phyloP scores from a whole-genome alignment of 441 rosid species.

The Corymbia citriodora region DNA sequence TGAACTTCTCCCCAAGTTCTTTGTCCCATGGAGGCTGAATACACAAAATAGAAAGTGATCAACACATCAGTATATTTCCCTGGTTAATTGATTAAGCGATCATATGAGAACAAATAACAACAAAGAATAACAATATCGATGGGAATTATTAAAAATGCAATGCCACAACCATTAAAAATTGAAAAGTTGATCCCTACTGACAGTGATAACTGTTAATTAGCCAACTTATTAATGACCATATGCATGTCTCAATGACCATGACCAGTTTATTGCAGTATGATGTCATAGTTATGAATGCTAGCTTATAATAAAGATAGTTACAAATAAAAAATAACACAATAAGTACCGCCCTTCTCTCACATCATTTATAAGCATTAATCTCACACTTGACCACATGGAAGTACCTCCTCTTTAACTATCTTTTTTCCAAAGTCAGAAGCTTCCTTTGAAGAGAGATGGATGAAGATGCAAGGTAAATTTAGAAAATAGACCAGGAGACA shows the following conservation, averaged over 20 bases:
- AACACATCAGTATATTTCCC: not conserved
- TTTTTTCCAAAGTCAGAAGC: not conserved
- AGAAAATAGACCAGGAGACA: not conserved
- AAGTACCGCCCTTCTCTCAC: not conserved
- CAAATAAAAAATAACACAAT: not conserved
- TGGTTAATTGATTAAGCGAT: not conserved
- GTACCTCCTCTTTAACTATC: not conserved
- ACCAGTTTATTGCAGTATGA: not conserved
- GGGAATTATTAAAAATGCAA: not conserved
- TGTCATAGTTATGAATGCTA: not conserved
- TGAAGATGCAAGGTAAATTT: not conserved
- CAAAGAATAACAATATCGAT: not conserved
- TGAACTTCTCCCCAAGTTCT: conserved; percentile 69
- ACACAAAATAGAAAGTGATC: conserved; percentile 17
- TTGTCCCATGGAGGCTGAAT: conserved; percentile 97
- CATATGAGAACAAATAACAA: not conserved
- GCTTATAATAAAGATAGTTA: not conserved
- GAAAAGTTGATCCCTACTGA: not conserved
- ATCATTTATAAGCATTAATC: not conserved
- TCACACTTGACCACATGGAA: not conserved
- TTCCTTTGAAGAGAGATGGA: not conserved
- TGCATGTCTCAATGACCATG: not conserved
- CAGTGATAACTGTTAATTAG: not conserved
- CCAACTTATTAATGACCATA: not conserved
- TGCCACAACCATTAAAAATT: not conserved